These are phyloP conservation scores for Pulveroboletus sp. DNA, from an alignment of 768 basidiomycete species.

Conservation along the genomic window DNA sequence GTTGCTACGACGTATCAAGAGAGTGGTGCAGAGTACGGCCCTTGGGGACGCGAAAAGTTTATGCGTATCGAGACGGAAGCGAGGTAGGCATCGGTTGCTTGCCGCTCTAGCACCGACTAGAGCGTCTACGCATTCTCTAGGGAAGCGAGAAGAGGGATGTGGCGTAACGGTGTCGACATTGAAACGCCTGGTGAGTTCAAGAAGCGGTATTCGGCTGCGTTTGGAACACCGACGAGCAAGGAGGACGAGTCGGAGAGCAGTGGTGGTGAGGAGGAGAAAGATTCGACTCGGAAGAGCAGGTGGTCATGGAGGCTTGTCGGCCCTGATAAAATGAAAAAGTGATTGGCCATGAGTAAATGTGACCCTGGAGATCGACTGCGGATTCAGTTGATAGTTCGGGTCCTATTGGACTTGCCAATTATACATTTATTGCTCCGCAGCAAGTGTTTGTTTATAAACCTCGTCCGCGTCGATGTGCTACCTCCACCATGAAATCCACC, in stretches of 20 bases:
- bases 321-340: constrained; percentile 8
- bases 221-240: constrained; percentile 4
- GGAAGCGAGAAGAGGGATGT: constrained; percentile 67
- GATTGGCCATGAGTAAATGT: no score
- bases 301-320: constrained; percentile 7
- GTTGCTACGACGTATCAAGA: constrained; percentile 76
- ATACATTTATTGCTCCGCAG: no score
- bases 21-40: constrained; percentile 77
- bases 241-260: not conserved
- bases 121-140: constrained; percentile 33
- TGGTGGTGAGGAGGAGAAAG: not conserved
- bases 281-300: not conserved
- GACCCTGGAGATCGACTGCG: not conserved
- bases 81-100: constrained; percentile 44
- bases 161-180: constrained; percentile 49
- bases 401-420: no score
- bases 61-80: constrained; percentile 62
- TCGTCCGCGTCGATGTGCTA: no score
- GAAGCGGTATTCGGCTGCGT: constrained; percentile 47
- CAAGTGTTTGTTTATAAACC: no score
- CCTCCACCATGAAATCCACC: no score
- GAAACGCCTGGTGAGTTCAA: constrained; percentile 86
- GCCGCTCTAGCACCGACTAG: not conserved
- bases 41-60: constrained; percentile 62
- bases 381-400: not conserved